A percentile compares a stretch with the other conserved stretches of the same genome.
Evolutionary conservation across 768 basidiomycete species (phyloP).

Genomic region (Lactarius sanguifluus): DNA sequence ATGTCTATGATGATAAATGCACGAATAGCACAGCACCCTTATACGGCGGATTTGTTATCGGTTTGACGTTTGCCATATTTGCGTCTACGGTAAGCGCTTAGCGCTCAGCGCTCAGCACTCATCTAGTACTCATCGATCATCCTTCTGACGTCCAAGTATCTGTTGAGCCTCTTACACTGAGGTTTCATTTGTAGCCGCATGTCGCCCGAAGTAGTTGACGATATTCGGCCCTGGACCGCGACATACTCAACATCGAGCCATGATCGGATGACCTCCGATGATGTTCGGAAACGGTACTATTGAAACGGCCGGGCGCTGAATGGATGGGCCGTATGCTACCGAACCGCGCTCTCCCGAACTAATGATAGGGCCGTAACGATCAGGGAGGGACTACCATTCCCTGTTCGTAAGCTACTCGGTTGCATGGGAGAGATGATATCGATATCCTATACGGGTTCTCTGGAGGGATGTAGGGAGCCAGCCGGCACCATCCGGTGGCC

Average conservation of each 20-base stretch:
- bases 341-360: neutral
- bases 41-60: too few relatives aligned
- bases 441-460: neutral
- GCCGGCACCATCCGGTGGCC: too few relatives aligned
- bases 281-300: neutral
- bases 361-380: too few relatives aligned
- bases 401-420: neutral
- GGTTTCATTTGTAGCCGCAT: neutral
- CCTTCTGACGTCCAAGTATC: constrained; percentile 2
- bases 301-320: too few relatives aligned
- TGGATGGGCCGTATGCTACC: too few relatives aligned
- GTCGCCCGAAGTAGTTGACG: neutral
- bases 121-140: too few relatives aligned
- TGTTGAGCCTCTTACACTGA: neutral
- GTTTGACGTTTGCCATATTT: too few relatives aligned
- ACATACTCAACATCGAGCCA: neutral
- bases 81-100: neutral
- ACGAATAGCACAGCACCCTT: neutral
- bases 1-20: neutral
- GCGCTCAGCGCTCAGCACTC: neutral
- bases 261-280: neutral
- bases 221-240: constrained; percentile 7
- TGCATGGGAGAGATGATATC: neutral
- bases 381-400: neutral
- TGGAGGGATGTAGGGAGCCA: too few relatives aligned